These are phyloP conservation scores for Truncatella angustata DNA, from an alignment of 2,329 filamentous ascomycete species.

Conservation along the genomic window DNA sequence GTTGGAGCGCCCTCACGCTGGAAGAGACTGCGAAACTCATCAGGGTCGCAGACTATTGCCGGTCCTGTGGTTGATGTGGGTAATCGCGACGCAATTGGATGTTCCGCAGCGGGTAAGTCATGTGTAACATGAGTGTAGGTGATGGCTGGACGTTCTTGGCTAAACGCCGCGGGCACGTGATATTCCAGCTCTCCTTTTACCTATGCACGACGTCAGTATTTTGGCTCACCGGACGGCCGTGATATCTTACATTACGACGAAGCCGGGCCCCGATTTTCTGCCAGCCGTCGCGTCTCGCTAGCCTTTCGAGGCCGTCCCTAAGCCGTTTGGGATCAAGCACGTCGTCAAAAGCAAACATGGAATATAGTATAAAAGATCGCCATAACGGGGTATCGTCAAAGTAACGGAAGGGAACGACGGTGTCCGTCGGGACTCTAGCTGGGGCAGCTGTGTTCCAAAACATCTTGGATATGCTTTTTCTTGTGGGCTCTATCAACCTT, in stretches of 20 bases:
- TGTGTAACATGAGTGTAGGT: constrained; percentile 31
- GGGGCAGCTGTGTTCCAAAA: not conserved
- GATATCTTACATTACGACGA: constrained; percentile 17
- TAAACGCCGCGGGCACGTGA: constrained; percentile 37
- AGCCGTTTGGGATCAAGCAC: constrained; percentile 21
- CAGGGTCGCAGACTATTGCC: constrained; percentile 22
- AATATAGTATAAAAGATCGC: constrained; percentile 19
- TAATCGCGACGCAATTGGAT: constrained; percentile 31
- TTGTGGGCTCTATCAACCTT: not conserved
- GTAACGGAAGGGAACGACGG: constrained; percentile 2
- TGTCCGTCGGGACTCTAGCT: not conserved
- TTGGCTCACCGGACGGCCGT: not conserved
- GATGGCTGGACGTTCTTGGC: constrained; percentile 30
- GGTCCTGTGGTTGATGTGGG: constrained; percentile 22
- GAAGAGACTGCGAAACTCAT: constrained; percentile 22
- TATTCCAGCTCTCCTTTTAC: constrained; percentile 31
- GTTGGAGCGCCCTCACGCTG: constrained; percentile 18
- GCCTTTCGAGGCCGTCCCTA: constrained; percentile 16
- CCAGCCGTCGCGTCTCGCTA: constrained; percentile 21
- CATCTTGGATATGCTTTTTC: not conserved
- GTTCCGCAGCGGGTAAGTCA: constrained; percentile 28
- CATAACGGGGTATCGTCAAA: constrained; percentile 20
- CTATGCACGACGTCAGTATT: not conserved
- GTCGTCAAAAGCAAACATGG: constrained; percentile 19
- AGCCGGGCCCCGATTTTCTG: constrained; percentile 22